Percentiles rank a stretch among this genome's conserved stretches.
Evolutionary conservation across 352 stramenopile genomes (phyloP).

Genomic region (Globisporangium barbulae): DNA sequence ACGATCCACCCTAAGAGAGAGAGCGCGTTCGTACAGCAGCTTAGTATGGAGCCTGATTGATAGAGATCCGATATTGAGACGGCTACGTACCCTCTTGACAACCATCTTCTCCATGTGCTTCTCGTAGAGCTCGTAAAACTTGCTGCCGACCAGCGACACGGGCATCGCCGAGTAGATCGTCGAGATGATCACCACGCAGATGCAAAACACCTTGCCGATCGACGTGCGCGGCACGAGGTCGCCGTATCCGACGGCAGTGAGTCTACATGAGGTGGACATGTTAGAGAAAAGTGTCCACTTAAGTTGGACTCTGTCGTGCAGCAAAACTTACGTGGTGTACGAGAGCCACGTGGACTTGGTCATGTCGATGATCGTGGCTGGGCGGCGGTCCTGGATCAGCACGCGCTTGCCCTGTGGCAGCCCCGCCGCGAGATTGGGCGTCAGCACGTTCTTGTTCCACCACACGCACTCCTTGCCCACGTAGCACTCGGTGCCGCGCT

Average conservation of each 20-base stretch:
- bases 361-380: constrained; percentile 63
- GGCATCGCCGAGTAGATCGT: constrained; percentile 79
- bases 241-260: constrained; percentile 77
- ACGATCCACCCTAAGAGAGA: constrained; percentile 41
- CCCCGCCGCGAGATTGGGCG: constrained; percentile 26
- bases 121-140: constrained; percentile 74
- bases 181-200: constrained; percentile 58
- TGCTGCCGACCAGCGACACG: constrained; percentile 60
- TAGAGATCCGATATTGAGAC: not conserved
- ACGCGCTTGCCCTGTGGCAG: constrained; percentile 57
- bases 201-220: constrained; percentile 60
- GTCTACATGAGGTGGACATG: constrained; percentile 18
- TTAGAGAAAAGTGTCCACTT: not conserved
- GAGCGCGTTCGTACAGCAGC: not conserved
- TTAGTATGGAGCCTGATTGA: not conserved
- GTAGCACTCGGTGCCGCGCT: constrained; percentile 66
- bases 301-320: not conserved
- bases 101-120: constrained; percentile 62
- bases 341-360: constrained; percentile 68
- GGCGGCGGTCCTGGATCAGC: constrained; percentile 53
- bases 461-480: constrained; percentile 51
- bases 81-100: constrained; percentile 39
- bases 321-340: constrained; percentile 43
- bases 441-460: constrained; percentile 58
- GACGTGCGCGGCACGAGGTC: constrained; percentile 58